A percentile compares a stretch with the other conserved stretches of the same genome.
Evolutionary conservation across 2,329 filamentous ascomycete genomes (phyloP).

Genomic region (Fusarium pseudonygamai): DNA sequence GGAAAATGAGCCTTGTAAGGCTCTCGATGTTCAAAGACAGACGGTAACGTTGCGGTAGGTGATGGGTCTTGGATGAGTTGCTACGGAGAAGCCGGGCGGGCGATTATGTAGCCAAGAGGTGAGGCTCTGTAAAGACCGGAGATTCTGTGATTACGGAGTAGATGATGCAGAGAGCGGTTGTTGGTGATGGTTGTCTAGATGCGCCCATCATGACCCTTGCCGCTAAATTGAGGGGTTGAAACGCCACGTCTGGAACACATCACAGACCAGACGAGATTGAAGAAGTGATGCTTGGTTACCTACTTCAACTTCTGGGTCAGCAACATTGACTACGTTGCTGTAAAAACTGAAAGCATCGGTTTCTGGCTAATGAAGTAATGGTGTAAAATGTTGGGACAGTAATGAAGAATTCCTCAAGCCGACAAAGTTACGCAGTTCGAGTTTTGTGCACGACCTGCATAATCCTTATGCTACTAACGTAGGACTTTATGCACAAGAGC

Average conservation of each 20-base stretch:
- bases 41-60: background rate
- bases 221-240: background rate
- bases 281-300: too few species aligned
- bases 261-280: background rate
- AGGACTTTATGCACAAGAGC: background rate
- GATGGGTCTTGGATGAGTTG: background rate
- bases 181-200: background rate
- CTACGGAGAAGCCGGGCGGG: too few species aligned
- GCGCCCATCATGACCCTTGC: background rate
- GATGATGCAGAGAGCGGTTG: too few species aligned
- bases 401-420: background rate
- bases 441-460: background rate
- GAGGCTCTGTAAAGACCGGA: background rate
- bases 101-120: background rate
- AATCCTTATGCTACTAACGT: accelerated
- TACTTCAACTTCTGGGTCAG: too few species aligned
- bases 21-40: background rate
- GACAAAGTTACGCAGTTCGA: accelerated
- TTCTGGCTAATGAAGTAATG: background rate
- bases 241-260: background rate
- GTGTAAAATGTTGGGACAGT: too few species aligned
- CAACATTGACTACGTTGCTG: background rate
- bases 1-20: background rate
- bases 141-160: too few species aligned
- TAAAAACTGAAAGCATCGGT: accelerated